Base-by-base conservation (phyloP, 108 stramenopile species). In the Skeletonema tropicum region DNA sequence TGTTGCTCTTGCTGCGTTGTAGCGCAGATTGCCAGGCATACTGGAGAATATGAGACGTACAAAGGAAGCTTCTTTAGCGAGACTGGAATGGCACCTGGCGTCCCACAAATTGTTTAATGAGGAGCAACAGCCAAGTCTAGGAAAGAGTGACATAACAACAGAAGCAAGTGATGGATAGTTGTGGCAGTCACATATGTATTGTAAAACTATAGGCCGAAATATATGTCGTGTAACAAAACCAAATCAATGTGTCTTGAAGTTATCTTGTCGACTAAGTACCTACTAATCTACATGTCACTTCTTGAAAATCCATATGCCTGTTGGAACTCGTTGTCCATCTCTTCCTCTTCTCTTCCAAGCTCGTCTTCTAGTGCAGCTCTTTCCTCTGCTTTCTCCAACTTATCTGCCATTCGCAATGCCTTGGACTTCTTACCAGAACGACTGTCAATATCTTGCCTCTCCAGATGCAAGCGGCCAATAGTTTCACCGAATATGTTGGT, bases 401-500 rank as follows among this genome's bases (percentile, higher is more conserved):
- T 90, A 67, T 91, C 94, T 13, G 94, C 94, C 57, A 89, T 80
- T 23, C 93, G 87, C 48, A 97, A 82, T 12, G 96, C 94, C 86
- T 95, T 97, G 71, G 75, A 68, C 82, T 94, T 98, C 46, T 90
- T 83, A 36, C 94, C 93, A 9, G 83, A 68, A 73, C 93, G 90
- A 36, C 83, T 87, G 46, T 90, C 93, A 41, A 98, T 86, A 80
- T 99, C 87, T 85, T 99, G 99, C 69, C 86, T 92, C 60, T 97
- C 93, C 61, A 99, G 69, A 83, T 99, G 98, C 60, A 99, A 76
- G 32, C 97, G 88, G 36, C 98, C 99, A 70, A 98, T 75, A 46
- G 90, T 97, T 73, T 99, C 99, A 46, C 98, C 98, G 70, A 99
- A 92, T 30, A 94, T 68, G 71, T 97, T 97, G 30, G 93, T 94